A percentile compares a stretch with the other conserved stretches of the same genome.
These are phyloP conservation scores for Phlyctochytrium planicorne DNA, from an alignment of 192 early-diverging fungal species.

Conservation along the genomic window DNA sequence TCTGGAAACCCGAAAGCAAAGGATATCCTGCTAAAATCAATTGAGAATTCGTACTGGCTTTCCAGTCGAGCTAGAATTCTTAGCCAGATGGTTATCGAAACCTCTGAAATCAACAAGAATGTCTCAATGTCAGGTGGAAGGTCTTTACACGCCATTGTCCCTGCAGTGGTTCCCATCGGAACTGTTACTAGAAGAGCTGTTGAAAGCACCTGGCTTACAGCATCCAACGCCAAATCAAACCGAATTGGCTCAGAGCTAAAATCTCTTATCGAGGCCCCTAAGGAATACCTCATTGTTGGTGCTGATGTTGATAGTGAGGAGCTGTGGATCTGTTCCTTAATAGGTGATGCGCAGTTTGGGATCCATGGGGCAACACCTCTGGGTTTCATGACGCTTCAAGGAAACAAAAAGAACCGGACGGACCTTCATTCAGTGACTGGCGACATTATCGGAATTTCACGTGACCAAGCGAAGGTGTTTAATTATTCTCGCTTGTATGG, in stretches of 20 bases:
- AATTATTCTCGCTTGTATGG: constrained; percentile 97
- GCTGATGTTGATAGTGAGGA: constrained; percentile 98
- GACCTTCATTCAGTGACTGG: constrained; percentile 95
- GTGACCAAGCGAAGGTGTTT: constrained; percentile 91
- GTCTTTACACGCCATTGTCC: constrained; percentile 88
- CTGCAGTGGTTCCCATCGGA: constrained; percentile 90
- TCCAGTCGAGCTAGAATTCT: constrained; percentile 75
- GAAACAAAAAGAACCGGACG: constrained; percentile 81
- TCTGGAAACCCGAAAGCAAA: constrained; percentile 70
- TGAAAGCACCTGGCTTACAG: constrained; percentile 94
- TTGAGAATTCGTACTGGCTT: constrained; percentile 89
- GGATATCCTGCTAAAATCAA: constrained; percentile 75
- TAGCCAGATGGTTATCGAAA: constrained; percentile 71
- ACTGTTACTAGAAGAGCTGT: constrained; percentile 92
- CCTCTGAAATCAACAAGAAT: neutral
- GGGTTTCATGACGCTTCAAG: constrained; percentile 98
- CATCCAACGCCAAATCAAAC: constrained; percentile 85
- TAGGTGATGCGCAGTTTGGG: constrained; percentile 92
- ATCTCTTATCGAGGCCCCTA: constrained; percentile 77
- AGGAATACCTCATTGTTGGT: constrained; percentile 83
- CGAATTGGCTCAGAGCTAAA: constrained; percentile 94
- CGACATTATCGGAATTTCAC: constrained; percentile 77
- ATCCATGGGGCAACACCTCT: constrained; percentile 90
- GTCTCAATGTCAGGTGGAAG: neutral
- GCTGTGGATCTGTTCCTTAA: constrained; percentile 92